phyloP scores from a whole-genome alignment of 2,329 filamentous ascomycete genomes.

The Botrytis aclada region DNA sequence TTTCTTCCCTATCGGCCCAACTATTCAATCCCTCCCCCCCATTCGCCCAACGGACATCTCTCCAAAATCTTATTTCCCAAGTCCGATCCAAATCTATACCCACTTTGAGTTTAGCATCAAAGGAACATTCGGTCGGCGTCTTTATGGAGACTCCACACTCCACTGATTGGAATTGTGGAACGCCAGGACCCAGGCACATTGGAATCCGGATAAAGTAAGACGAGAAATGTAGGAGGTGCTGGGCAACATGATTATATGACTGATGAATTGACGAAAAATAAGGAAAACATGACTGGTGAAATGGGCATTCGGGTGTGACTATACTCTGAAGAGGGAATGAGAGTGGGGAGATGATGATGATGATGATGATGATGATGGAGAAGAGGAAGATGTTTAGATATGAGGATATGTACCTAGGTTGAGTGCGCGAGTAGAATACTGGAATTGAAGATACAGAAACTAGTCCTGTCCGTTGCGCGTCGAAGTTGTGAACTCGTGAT shows the following conservation, averaged over 20 bases:
- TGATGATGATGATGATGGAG: background rate
- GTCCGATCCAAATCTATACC: background rate
- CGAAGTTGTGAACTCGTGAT: background rate
- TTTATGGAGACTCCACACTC: constrained; percentile 16
- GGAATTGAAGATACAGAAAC: background rate
- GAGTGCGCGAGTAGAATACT: too few species aligned
- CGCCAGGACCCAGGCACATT: background rate
- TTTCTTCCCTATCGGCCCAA: background rate
- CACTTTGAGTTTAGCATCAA: constrained; percentile 2
- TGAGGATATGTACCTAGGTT: background rate
- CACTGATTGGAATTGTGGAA: background rate
- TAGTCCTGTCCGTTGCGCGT: background rate
- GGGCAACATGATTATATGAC: background rate
- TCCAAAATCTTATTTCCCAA: background rate
- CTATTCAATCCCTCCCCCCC: background rate
- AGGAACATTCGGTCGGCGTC: background rate
- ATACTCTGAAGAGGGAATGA: background rate
- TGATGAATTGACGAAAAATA: background rate
- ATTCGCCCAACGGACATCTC: background rate
- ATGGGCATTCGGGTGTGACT: background rate
- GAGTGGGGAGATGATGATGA: background rate
- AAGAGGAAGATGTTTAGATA: background rate
- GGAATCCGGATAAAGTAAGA: constrained; percentile 2
- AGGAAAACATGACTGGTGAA: background rate
- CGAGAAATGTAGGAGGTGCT: background rate